These are phyloP conservation scores for Penicillium fuscoglaucum DNA, from an alignment of 2,329 filamentous ascomycete species.

Conservation along the genomic window DNA sequence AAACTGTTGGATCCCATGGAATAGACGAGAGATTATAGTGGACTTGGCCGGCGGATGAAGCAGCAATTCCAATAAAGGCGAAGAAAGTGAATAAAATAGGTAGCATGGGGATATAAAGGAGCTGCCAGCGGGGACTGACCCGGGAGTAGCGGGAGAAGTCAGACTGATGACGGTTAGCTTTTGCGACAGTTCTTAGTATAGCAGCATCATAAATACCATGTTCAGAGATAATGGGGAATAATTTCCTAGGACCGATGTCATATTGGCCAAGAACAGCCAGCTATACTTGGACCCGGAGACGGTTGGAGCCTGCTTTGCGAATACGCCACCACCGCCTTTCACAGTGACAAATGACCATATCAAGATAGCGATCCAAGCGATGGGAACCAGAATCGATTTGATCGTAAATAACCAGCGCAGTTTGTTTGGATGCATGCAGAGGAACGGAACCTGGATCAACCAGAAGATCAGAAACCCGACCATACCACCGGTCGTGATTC, in stretches of 20 bases:
- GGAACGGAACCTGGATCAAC: conserved; percentile 47
- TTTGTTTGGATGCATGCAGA: conserved; percentile 46
- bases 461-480: conserved; percentile 49
- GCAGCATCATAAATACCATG: conserved; percentile 12
- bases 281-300: conserved; percentile 53
- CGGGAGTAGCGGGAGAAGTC: conserved; percentile 59
- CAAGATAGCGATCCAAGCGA: conserved; percentile 63
- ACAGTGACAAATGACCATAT: conserved; percentile 62
- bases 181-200: background rate
- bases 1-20: conserved; percentile 48
- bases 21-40: conserved; percentile 37
- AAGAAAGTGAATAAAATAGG: conserved; percentile 57
- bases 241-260: conserved; percentile 53
- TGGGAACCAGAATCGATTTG: conserved; percentile 52
- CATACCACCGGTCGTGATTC: conserved; percentile 50
- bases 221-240: conserved; percentile 56
- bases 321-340: conserved; percentile 51
- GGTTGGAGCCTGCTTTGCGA: conserved; percentile 45
- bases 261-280: conserved; percentile 55
- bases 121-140: conserved; percentile 51
- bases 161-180: conserved; percentile 30
- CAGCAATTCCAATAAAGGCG: conserved; percentile 49
- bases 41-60: conserved; percentile 43
- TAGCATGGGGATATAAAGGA: conserved; percentile 53
- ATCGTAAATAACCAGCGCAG: conserved; percentile 40